Base-by-base conservation (phyloP, 495 filamentous ascomycete species). In the Aspergillus ellipticus region DNA sequence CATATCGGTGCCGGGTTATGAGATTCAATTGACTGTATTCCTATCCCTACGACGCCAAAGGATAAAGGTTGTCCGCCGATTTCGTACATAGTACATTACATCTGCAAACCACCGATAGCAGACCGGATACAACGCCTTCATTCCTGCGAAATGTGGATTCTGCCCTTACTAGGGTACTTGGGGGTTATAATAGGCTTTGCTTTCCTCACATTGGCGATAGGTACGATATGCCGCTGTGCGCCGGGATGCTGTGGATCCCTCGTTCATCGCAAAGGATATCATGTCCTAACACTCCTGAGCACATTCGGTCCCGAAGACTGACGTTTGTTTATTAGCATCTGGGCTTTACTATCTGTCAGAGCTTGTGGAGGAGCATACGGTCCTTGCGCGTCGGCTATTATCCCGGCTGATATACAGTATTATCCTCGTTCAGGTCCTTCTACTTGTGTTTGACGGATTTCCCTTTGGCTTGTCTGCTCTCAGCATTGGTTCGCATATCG, bases 301-400 rank as follows among this genome's bases (percentile, higher is more conserved):
- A 17, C 22, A n/a, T n/a, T 29, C 11, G 4, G 4, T 10, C 6
- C 13, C 13, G 22, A n/a, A 28, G 22, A 16, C 22, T n/a, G 22
- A 48, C 17, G 0, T 45, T 17, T 29, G 22, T 13, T n/a, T 42
- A 35, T n/a, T 19, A 96, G 94, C 94, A 31, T 96, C 91, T 20
- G 95, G 95, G 24, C 85, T 98, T 20, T 97, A 98, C 77, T 98
- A 98, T 69, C 88, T 98, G 46, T 97, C 94, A 2, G 94, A 98
- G 72, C 81, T 97, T 9, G 94, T 98, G 49, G 95, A 98, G 74
- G 94, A 98, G 66, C 93, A 97, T 67, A 97, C 92, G 10, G 93
- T 97, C 10, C 69, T 95, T 43, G 88, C 92, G 17, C 92, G 96
- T 66, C 89, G 85, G 54, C 78, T 96, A 21, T 80, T 98, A 21